Conservation (phyloP, 2,329 filamentous ascomycete genomes). For the Neoscytalidium dimidiatum region DNA sequence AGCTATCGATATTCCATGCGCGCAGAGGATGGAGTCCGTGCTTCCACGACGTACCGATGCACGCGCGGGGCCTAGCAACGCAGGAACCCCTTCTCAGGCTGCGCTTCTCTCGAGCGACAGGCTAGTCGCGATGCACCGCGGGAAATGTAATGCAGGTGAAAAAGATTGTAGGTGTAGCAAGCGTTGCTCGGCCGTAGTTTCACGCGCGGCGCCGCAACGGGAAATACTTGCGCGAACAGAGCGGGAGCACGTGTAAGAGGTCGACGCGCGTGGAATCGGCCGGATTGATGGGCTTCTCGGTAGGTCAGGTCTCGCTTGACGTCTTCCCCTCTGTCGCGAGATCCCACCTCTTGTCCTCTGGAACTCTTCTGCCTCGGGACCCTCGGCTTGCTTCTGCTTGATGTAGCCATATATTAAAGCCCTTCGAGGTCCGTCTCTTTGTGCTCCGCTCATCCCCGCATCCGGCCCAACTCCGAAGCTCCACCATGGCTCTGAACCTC, state of each 20-base stretch:
- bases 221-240: not conserved
- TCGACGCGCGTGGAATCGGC: not conserved
- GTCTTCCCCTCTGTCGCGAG: not conserved
- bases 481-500: slow-evolving; percentile 65
- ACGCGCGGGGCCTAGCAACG: not conserved
- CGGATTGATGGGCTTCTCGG: not conserved
- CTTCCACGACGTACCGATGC: not conserved
- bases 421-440: slow-evolving; percentile 11
- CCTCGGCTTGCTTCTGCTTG: not conserved
- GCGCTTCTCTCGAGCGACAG: not conserved
- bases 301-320: not conserved
- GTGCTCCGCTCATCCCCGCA: slow-evolving; percentile 11
- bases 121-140: not conserved
- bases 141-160: not conserved
- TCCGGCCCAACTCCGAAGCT: not conserved
- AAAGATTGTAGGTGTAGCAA: not conserved
- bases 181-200: not conserved
- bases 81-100: not conserved
- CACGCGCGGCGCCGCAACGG: not conserved
- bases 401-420: slow-evolving; percentile 8
- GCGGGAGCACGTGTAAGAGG: not conserved
- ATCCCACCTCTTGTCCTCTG: not conserved
- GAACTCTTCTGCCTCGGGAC: not conserved
- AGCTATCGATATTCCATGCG: slow-evolving; percentile 8
- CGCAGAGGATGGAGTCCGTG: slow-evolving; percentile 1